These are phyloP conservation scores for Mrakia frigida DNA, from an alignment of 768 basidiomycete genomes.

Conservation along the genomic window DNA sequence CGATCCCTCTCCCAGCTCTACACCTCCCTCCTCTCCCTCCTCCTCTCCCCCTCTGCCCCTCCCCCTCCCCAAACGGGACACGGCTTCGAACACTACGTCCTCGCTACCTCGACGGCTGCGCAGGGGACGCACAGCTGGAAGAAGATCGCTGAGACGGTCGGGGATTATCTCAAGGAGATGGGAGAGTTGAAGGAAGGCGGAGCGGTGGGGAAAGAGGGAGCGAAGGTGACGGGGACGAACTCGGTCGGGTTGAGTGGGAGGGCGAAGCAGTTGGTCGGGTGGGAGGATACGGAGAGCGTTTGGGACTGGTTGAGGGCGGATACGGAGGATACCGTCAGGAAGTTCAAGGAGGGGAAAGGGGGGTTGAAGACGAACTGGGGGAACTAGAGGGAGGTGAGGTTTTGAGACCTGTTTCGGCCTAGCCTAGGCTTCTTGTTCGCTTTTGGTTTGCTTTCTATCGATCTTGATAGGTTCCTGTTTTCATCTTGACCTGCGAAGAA, in stretches of 20 bases:
- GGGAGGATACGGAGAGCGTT: slow-evolving; percentile 9
- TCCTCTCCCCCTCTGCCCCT: slow-evolving; percentile 19
- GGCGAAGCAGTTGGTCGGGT: slow-evolving; percentile 17
- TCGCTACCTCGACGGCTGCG: neutral
- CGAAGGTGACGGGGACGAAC: neutral
- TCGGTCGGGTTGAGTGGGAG: neutral
- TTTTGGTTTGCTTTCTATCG: no score
- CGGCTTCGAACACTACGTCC: slow-evolving; percentile 27
- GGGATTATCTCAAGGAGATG: slow-evolving; percentile 20
- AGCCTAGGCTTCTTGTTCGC: no score
- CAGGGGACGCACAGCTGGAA: slow-evolving; percentile 15
- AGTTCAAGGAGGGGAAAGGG: neutral
- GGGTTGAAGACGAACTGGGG: neutral
- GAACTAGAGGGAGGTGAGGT: neutral
- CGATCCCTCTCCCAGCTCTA: slow-evolving; percentile 17
- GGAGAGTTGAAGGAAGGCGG: slow-evolving; percentile 14
- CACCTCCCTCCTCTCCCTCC: slow-evolving; percentile 16
- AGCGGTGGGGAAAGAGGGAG: slow-evolving; percentile 14
- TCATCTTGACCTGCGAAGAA: no score
- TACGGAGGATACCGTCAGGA: neutral
- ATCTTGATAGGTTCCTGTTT: no score
- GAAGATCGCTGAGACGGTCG: slow-evolving; percentile 6
- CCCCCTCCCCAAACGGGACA: slow-evolving; percentile 10
- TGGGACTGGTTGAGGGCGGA: slow-evolving; percentile 11
- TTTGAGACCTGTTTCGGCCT: no score